Evolutionary conservation across 192 early-diverging fungal species (phyloP).

Genomic region (Chytriomyces hyalinus): DNA sequence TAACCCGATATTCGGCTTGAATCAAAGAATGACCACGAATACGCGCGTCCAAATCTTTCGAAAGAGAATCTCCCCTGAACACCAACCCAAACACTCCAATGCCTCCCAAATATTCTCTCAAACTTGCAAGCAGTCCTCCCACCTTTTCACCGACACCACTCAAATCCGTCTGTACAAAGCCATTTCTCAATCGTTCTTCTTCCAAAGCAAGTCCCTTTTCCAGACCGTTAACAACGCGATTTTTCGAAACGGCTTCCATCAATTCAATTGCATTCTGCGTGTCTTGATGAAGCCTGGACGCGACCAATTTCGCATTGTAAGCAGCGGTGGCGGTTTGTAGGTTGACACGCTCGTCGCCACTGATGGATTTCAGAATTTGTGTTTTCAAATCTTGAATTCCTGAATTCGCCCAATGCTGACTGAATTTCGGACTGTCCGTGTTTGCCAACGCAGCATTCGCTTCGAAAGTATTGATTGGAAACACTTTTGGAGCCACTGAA

Average conservation of each 20-base stretch:
- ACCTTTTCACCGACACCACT: constrained; percentile 34
- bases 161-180: constrained; percentile 45
- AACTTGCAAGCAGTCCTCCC: constrained; percentile 26
- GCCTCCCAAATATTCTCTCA: constrained; percentile 36
- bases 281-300: neutral
- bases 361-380: constrained; percentile 19
- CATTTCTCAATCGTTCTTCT: constrained; percentile 42
- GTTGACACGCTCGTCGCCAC: constrained; percentile 7
- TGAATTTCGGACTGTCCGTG: constrained; percentile 5
- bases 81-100: constrained; percentile 40
- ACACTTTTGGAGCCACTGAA: constrained; percentile 8
- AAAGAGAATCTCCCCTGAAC: constrained; percentile 38
- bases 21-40: constrained; percentile 39
- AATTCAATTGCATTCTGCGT: neutral
- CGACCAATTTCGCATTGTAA: constrained; percentile 3
- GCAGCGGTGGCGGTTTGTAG: neutral
- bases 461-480: constrained; percentile 15
- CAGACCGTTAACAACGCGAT: constrained; percentile 2
- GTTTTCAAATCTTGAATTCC: constrained; percentile 38
- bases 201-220: constrained; percentile 26
- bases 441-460: neutral
- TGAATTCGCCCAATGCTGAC: constrained; percentile 1
- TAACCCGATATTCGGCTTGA: constrained; percentile 45
- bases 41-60: constrained; percentile 31
- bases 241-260: constrained; percentile 4